phyloP scores from a whole-genome alignment of 306 rosid species.

The Quercus alba region DNA sequence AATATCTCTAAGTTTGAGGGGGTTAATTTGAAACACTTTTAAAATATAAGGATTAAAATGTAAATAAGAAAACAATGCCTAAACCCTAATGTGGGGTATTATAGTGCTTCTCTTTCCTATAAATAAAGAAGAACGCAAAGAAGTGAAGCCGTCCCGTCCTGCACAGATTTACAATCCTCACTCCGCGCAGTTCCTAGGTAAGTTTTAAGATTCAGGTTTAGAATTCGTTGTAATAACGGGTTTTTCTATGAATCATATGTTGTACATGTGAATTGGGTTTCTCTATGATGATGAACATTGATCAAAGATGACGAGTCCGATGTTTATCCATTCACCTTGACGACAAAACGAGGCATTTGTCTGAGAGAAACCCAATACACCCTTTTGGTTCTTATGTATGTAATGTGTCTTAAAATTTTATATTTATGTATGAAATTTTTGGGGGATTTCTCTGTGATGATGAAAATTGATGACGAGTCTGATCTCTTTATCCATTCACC shows the following conservation, averaged over 20 bases:
- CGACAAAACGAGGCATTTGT: constrained; percentile 18
- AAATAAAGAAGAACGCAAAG: not conserved
- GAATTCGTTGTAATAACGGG: no score
- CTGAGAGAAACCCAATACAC: not conserved
- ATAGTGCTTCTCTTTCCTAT: not conserved
- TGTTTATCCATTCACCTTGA: constrained; percentile 1
- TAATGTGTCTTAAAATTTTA: not conserved
- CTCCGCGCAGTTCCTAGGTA: not conserved
- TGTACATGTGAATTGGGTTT: not conserved
- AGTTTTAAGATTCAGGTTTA: not conserved
- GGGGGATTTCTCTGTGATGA: constrained; percentile 28
- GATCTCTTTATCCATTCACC: constrained; percentile 32
- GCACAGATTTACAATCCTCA: no score
- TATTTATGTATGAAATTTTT: no score
- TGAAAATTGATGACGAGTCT: constrained; percentile 33
- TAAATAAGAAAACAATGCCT: not conserved
- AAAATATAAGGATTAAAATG: not conserved
- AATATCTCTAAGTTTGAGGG: no score
- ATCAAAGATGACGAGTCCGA: constrained; percentile 4
- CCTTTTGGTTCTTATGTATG: not conserved
- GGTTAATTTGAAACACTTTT: not conserved
- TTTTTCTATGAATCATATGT: not conserved
- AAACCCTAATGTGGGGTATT: not conserved
- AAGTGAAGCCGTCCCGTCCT: not conserved
- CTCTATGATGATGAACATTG: constrained; percentile 1